Evolutionary conservation across 2,329 filamentous ascomycete species (phyloP), one percentile per base, ranked within the genome.

Genomic region (Hypoxylon sp.): DNA sequence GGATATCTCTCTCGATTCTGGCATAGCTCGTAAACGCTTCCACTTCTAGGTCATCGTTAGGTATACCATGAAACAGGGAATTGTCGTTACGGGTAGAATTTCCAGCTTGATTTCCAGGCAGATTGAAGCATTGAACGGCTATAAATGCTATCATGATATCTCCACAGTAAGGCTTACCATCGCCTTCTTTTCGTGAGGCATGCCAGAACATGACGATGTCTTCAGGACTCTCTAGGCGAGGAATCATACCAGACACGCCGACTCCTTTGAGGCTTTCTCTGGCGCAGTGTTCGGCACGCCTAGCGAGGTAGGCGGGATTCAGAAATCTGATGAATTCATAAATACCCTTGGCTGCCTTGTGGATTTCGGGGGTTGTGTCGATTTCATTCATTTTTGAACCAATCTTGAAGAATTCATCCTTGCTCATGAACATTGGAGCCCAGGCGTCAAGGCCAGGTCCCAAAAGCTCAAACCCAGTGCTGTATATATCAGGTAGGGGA

Each of bases 61-160:
- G 19, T 15, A 1, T 10, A n/a, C 17, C 28, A 10, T 10, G 10
- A 15, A 15, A 10, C 3, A 4, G 8, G 30, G 30, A 34, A 15
- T 34, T 2, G 4, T 13, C 8, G 30, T 39, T 15, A 13, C 6
- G 37, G 44, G n/a, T 8, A 26, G 19, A 26, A 24, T 7, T 39
- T 24, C 24, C 1, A 2, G 7, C 11, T 6, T 43, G 11, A 11
- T 37, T 28, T 26, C 28, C 19, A 17, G 91, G 97, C 84, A 93
- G 97, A 87, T 91, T 95, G 83, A 91, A 92, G 82, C 84, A 85
- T 80, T 86, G 87, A 83, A 91, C 41, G n/a, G 88, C 79, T 88
- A 93, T 81, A 91, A 97, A 74, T 93, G 94, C 84, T 97, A 96
- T 90, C 93, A 97, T 74, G 91, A 97, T 80, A 86, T 89, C 78